Evolutionary conservation across 768 basidiomycete genomes (phyloP).

Genomic region (Coprinopsis cinerea): DNA sequence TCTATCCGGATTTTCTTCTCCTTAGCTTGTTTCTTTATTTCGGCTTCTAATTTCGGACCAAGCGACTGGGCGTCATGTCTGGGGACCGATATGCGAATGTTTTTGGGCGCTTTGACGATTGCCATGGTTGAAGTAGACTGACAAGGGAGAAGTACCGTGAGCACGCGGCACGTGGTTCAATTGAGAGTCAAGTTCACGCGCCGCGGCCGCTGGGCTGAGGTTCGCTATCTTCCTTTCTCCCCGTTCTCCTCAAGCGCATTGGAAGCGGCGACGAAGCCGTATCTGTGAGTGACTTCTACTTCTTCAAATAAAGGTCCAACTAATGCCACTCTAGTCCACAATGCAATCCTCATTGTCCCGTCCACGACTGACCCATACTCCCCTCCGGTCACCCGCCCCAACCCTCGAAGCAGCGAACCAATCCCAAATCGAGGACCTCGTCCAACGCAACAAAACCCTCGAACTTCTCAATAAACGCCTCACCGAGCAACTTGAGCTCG

Average conservation of each 20-base stretch:
- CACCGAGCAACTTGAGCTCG: constrained; percentile 38
- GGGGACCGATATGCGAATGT: constrained; percentile 62
- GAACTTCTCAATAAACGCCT: constrained; percentile 57
- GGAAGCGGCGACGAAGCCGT: too few species aligned
- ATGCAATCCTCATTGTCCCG: too few species aligned
- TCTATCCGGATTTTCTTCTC: constrained; percentile 46
- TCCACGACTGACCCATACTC: not conserved
- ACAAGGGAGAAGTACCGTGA: not conserved
- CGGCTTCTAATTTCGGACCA: constrained; percentile 52
- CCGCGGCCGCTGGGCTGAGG: too few species aligned
- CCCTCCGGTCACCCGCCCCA: constrained; percentile 16
- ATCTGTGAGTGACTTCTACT: too few species aligned
- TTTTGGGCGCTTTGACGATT: constrained; percentile 49
- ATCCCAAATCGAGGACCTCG: constrained; percentile 67
- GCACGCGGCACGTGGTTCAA: not conserved
- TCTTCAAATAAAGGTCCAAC: too few species aligned
- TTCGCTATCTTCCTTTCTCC: too few species aligned
- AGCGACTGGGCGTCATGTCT: constrained; percentile 71
- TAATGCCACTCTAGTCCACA: too few species aligned
- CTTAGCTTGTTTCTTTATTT: constrained; percentile 53
- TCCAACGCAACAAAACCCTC: constrained; percentile 59
- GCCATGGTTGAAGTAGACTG: constrained; percentile 38
- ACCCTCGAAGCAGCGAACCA: constrained; percentile 58
- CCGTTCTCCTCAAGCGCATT: too few species aligned
- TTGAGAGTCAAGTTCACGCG: too few species aligned